Percentiles rank a stretch among this genome's conserved stretches.
Evolutionary conservation across 2,329 filamentous ascomycete genomes (phyloP).

Genomic region (Monilinia polystroma): DNA sequence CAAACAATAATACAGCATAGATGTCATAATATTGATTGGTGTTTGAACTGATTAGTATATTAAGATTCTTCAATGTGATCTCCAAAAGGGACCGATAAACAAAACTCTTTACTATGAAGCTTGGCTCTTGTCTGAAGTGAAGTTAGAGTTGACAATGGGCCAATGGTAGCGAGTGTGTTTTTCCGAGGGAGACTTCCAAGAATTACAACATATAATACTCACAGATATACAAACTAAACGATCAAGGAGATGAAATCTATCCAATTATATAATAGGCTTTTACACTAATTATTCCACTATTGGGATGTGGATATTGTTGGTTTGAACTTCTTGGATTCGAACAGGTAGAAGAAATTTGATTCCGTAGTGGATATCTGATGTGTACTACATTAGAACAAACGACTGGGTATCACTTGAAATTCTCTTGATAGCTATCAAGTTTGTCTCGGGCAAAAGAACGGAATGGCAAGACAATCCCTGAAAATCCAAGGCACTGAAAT

Average conservation of each 20-base stretch:
- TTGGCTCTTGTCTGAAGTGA: not conserved
- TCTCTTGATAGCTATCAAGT: not conserved
- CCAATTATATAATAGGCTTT: not conserved
- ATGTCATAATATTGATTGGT: not conserved
- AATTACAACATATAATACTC: not conserved
- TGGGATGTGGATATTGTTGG: not conserved
- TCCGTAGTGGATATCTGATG: not conserved
- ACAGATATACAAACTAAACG: not conserved
- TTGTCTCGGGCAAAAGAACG: not conserved
- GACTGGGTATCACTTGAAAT: not conserved
- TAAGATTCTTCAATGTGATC: conserved; percentile 9
- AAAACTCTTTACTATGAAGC: not conserved
- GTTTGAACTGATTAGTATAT: not conserved
- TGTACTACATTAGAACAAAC: not conserved
- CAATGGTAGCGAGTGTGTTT: not conserved
- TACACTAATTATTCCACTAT: not conserved
- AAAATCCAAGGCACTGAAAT: not conserved
- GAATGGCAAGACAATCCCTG: not conserved
- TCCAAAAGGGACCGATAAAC: conserved; percentile 6
- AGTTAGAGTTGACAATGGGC: not conserved
- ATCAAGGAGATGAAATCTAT: not conserved
- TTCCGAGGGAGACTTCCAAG: not conserved
- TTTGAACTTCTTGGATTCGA: not conserved
- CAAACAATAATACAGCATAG: not conserved
- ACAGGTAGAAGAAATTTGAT: not conserved